A percentile compares a stretch with the other conserved stretches of the same genome.
Conservation (phyloP, 2,329 filamentous ascomycete species). For the Akanthomyces uredinophilus region DNA sequence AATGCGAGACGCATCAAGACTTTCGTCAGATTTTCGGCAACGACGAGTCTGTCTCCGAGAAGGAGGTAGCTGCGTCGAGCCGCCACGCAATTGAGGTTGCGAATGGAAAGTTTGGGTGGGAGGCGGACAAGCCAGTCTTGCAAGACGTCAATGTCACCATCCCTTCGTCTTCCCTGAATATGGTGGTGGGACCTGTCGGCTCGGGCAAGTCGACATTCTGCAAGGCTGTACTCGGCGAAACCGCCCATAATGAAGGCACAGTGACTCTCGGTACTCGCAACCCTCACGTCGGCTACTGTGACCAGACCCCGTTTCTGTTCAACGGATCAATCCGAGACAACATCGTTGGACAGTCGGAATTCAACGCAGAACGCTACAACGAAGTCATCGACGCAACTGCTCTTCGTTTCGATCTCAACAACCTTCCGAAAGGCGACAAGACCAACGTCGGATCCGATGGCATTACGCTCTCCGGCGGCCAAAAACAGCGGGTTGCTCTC, state of each 20-base stretch:
- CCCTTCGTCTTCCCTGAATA: constrained; percentile 21
- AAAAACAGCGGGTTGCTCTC: constrained; percentile 24
- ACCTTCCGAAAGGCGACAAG: constrained; percentile 30
- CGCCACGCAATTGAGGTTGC: not conserved
- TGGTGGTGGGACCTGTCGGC: constrained; percentile 34
- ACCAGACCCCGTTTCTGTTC: not conserved
- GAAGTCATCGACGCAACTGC: constrained; percentile 31
- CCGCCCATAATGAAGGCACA: not conserved
- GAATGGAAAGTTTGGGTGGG: constrained; percentile 24
- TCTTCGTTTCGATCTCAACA: constrained; percentile 27
- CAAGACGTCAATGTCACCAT: constrained; percentile 20
- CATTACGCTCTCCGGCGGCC: constrained; percentile 39
- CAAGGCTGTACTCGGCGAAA: not conserved
- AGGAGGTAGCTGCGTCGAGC: not conserved
- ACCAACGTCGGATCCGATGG: constrained; percentile 37
- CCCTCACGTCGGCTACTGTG: not conserved
- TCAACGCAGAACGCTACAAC: constrained; percentile 28
- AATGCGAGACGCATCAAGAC: constrained; percentile 13
- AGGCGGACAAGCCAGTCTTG: constrained; percentile 17
- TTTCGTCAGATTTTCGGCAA: constrained; percentile 14
- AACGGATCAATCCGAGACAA: constrained; percentile 23
- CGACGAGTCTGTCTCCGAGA: not conserved
- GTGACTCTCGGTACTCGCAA: not conserved
- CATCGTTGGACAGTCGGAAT: constrained; percentile 30
- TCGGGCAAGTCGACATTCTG: constrained; percentile 21